Evolutionary conservation across 768 basidiomycete species (phyloP), one percentile per base, ranked within the genome.

Genomic region (Tricholoma bakamatsutake): DNA sequence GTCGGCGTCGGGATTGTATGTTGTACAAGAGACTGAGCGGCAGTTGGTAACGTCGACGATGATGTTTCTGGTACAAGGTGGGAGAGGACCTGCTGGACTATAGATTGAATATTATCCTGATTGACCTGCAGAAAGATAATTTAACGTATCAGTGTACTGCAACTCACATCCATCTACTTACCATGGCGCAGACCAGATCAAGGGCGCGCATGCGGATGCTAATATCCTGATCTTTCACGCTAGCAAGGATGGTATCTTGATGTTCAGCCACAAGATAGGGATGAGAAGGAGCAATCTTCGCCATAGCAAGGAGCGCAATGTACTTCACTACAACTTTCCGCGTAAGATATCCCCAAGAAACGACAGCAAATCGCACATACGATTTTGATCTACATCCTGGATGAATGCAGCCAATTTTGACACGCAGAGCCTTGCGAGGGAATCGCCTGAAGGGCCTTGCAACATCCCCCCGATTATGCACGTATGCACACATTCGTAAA

Each of bases 401-500:
- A 98, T 80, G 69, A 98, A 99, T 30, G 83, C 82, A 18, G 93
- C 90, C 35, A 99, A 78, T 69, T 99, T 99, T 28, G 93, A 90
- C 35, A 96, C 92, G 63, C 97, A 99, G 10, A 86, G 83, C 56
- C 79, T 79, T 5, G 97, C 97, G 46, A 99, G 75, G 3, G 85
- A 75, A 66, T 88, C 80, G 10, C 91, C 93, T 30, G 87, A 82
- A 18, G 82, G 55, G 3, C 87, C 88, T 61, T 87, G 87, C 9
- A 98, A 78, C 92, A 99, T 98, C 6, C 91, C 93, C 8, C 97
- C 96, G 10, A 93, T 93, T 61, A 99, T 98, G 63, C 93, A 98
- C 0, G 97, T 98, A 62, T 94, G 90, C 0, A 99, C 96, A 69
- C 97, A 99, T 74, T 99, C 97, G 67, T 98, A 99, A 12, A 99